Evolutionary conservation across 495 filamentous ascomycete species (phyloP), one percentile per base, ranked within the genome.

Genomic region (Aspergillus wentii): DNA sequence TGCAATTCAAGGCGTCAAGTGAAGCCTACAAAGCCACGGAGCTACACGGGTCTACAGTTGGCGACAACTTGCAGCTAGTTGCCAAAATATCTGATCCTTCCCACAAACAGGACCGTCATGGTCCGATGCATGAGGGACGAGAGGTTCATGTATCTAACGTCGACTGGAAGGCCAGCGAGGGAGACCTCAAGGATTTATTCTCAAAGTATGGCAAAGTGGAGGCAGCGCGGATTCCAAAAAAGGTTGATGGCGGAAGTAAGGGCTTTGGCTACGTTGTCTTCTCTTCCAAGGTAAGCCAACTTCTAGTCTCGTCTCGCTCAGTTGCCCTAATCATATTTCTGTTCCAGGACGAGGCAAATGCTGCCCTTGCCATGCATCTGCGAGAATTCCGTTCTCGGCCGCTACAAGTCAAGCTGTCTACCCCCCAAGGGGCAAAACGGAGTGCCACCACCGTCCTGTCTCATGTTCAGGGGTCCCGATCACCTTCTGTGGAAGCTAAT

Each of bases 101-200:
- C 2, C 71, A 75, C 15, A 91, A 85, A 63, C 80, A 90, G 55
- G 71, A 77, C 14, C 82, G 92, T n/a, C 70, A 79, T 22, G 88
- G 88, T n/a, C 79, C 92, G 17, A 74, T 86, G 36, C 63, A 82
- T 14, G 91, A 96, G 59, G 86, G 82, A 8, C 79, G 92, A 16
- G 91, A 97, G 57, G 45, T 98, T n/a, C 88, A 85, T 49, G 72
- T 95, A 38, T 71, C 71, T 23, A 87, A 91, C 41, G 52, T 96
- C 9, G 75, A 88, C 48, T 79, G 72, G 45, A 72, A 68, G 14
- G 72, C 77, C 9, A 74, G 55, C 1, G 85, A 89, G 46, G 57
- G 76, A 2, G 85, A 95, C 20, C 47, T 96, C 25, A 63, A 69
- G 34, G 73, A 78, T 2, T 49, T 84, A 3, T 95, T 96, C 44